These are phyloP conservation scores for Trametes versicolor DNA, from an alignment of 1,284 basidiomycete genomes.

Conservation along the genomic window DNA sequence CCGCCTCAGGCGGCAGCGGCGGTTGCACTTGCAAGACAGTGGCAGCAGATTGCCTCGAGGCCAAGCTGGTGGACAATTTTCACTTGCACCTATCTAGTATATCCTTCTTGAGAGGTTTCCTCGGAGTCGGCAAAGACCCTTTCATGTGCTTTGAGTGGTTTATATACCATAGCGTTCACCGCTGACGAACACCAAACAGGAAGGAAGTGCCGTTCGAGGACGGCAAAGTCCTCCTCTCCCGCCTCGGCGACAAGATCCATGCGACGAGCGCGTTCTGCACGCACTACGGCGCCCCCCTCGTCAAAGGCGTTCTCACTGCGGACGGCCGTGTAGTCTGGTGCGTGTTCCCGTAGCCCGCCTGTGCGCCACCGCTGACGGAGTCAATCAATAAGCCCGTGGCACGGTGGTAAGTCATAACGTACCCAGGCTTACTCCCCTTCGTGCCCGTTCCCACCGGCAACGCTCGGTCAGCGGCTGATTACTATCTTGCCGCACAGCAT, in stretches of 20 bases:
- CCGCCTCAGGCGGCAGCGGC: no score
- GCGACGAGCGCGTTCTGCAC: constrained; percentile 92
- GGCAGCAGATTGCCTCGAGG: no score
- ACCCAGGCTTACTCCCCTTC: not conserved
- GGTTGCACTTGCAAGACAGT: no score
- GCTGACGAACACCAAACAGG: constrained; percentile 50
- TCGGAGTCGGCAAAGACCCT: not conserved
- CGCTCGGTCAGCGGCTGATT: constrained; percentile 8
- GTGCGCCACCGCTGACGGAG: constrained; percentile 9
- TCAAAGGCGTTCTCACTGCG: constrained; percentile 83
- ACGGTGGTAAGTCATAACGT: constrained; percentile 70
- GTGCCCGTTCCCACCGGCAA: constrained; percentile 6
- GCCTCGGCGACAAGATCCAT: constrained; percentile 76
- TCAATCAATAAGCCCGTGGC: constrained; percentile 76
- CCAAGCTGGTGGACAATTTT: no score
- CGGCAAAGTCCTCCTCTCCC: constrained; percentile 85
- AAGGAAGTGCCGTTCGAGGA: constrained; percentile 86
- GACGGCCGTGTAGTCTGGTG: constrained; percentile 86
- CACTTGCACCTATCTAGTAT: no score
- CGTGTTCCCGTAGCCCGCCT: constrained; percentile 36
- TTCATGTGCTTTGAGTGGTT: no score
- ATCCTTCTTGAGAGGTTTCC: not conserved
- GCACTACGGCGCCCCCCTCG: constrained; percentile 88
- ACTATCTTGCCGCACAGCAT: constrained; percentile 62
- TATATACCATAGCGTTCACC: not conserved